A percentile compares a stretch with the other conserved stretches of the same genome.
Conservation (phyloP, 148 eudicot species). For the Camellia japonica region DNA sequence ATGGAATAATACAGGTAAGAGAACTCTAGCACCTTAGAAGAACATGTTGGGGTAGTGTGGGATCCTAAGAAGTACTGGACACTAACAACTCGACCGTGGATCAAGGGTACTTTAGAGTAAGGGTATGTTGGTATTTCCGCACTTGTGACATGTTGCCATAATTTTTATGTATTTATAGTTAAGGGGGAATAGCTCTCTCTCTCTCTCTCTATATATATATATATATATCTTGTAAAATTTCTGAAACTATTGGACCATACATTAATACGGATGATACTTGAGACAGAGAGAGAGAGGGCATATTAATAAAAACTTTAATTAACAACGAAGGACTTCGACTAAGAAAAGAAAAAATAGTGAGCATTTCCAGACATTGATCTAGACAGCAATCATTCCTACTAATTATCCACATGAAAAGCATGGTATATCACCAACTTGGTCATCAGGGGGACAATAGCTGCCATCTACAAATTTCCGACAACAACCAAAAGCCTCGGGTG, state of each 20-base stretch:
- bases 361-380: not conserved
- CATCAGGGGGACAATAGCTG: constrained; percentile 74
- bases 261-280: not conserved
- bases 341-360: constrained; percentile 1
- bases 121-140: too few species aligned
- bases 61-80: too few species aligned
- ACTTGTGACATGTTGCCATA: too few species aligned
- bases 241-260: not conserved
- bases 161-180: too few species aligned
- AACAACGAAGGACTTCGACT: not conserved
- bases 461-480: constrained; percentile 63
- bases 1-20: not conserved
- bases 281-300: constrained; percentile 1
- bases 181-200: too few species aligned
- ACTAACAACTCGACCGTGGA: too few species aligned
- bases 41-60: too few species aligned
- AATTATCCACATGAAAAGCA: not conserved
- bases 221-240: too few species aligned
- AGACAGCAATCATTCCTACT: not conserved
- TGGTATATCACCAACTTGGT: constrained; percentile 46
- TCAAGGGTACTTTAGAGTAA: too few species aligned
- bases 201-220: too few species aligned
- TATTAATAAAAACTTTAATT: not conserved
- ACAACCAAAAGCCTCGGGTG: constrained; percentile 81
- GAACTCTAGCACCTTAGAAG: not conserved